Percentiles rank a stretch among this genome's conserved stretches.
Conservation (phyloP, 2,329 filamentous ascomycete genomes). For the Diplodia scrobiculata region DNA sequence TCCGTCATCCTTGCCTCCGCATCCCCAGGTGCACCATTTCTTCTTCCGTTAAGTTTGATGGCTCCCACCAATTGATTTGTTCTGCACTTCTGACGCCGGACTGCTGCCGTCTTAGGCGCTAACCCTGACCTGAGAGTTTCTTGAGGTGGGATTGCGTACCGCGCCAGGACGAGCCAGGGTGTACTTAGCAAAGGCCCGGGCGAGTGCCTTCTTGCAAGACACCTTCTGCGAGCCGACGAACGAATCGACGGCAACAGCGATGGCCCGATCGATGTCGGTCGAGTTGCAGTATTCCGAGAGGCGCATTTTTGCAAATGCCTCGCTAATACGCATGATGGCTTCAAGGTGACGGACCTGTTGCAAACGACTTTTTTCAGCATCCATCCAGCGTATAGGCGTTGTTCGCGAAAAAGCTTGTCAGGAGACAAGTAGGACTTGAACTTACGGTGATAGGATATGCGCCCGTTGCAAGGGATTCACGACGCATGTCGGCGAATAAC, state of each 20-base stretch:
- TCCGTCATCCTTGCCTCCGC: not conserved
- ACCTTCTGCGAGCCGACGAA: constrained; percentile 97
- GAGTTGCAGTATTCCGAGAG: constrained; percentile 92
- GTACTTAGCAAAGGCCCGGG: constrained; percentile 95
- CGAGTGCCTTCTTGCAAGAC: constrained; percentile 94
- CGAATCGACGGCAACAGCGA: constrained; percentile 92
- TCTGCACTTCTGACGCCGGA: not conserved
- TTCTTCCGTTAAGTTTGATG: not conserved
- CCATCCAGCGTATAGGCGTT: not conserved
- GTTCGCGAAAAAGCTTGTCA: not conserved
- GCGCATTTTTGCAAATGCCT: constrained; percentile 96
- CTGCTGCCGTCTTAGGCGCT: constrained; percentile 5
- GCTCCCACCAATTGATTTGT: not conserved
- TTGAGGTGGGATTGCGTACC: constrained; percentile 35
- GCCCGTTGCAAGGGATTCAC: constrained; percentile 88
- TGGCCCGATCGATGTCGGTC: constrained; percentile 92
- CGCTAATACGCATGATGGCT: constrained; percentile 90
- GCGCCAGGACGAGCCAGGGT: constrained; percentile 52
- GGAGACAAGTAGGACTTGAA: constrained; percentile 13
- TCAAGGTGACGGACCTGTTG: constrained; percentile 91
- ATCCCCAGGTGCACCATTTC: not conserved
- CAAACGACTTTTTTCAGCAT: not conserved
- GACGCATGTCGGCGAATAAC: constrained; percentile 92
- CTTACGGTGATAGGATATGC: constrained; percentile 97
- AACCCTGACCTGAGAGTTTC: constrained; percentile 17